Percentiles rank a stretch among this genome's conserved stretches.
Evolutionary conservation across 495 filamentous ascomycete genomes (phyloP).

Genomic region (Xylaria curta): DNA sequence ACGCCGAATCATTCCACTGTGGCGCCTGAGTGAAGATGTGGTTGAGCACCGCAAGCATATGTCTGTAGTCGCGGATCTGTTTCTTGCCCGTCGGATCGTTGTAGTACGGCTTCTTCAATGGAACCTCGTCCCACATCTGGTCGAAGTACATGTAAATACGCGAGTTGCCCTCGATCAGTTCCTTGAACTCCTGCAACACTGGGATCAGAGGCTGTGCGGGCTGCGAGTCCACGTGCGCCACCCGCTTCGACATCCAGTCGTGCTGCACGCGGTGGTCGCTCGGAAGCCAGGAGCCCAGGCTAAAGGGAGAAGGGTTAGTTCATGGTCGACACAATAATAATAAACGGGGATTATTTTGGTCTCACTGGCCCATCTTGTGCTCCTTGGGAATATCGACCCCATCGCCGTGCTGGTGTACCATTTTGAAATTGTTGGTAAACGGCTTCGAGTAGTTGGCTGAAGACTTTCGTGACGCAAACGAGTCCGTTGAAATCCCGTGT

Average conservation of each 20-base stretch:
- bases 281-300: conserved; percentile 60
- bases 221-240: conserved; percentile 54
- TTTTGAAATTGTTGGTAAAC: conserved; percentile 31
- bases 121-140: conserved; percentile 73
- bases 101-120: conserved; percentile 60
- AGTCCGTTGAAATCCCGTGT: background rate
- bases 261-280: conserved; percentile 57
- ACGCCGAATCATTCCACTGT: conserved; percentile 61
- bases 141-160: conserved; percentile 60
- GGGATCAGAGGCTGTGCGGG: conserved; percentile 50
- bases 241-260: conserved; percentile 54
- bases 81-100: conserved; percentile 64
- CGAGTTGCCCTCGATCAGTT: conserved; percentile 54
- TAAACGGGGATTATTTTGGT: background rate
- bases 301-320: conserved; percentile 26
- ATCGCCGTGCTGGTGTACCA: conserved; percentile 55
- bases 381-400: conserved; percentile 52
- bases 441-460: background rate
- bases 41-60: conserved; percentile 71
- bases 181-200: conserved; percentile 54
- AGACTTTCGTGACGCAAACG: background rate
- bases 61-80: conserved; percentile 67
- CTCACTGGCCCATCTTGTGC: conserved; percentile 45
- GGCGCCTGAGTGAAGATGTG: conserved; percentile 67
- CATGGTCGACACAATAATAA: no score